phyloP scores from a whole-genome alignment of 495 filamentous ascomycete species.

The Penicillium pulvis region DNA sequence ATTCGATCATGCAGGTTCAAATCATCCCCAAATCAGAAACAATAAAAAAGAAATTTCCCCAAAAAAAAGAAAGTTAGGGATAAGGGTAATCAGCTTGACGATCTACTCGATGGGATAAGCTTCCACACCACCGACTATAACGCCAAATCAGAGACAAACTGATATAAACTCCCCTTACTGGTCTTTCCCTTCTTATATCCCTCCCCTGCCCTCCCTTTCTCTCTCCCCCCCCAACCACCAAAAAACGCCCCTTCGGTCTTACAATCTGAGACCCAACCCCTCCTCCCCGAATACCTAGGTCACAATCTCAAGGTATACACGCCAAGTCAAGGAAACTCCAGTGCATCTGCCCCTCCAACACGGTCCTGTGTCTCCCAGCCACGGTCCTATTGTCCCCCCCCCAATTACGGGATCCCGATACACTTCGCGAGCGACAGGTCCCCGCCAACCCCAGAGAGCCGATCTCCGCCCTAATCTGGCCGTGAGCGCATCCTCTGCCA shows the following conservation, averaged over 20 bases:
- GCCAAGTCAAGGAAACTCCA: not conserved
- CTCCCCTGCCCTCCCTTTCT: constrained; percentile 20
- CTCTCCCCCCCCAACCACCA: constrained; percentile 21
- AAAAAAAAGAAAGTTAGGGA: constrained; percentile 33
- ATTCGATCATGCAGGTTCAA: constrained; percentile 13
- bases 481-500: constrained; percentile 17
- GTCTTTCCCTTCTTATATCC: constrained; percentile 13
- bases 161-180: constrained; percentile 11
- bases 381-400: constrained; percentile 1
- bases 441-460: constrained; percentile 13
- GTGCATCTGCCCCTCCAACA: not conserved
- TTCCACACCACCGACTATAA: constrained; percentile 6
- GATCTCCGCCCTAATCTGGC: constrained; percentile 27
- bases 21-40: constrained; percentile 5
- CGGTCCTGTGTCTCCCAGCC: constrained; percentile 12
- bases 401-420: not conserved
- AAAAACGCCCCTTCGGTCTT: constrained; percentile 14
- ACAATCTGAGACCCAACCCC: constrained; percentile 39
- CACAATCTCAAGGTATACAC: not conserved
- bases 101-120: constrained; percentile 27
- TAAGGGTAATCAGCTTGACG: constrained; percentile 27
- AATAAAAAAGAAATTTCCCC: constrained; percentile 7
- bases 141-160: constrained; percentile 23
- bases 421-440: constrained; percentile 15
- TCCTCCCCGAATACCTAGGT: constrained; percentile 5